Evolutionary conservation across 176 grass and related monocot species (phyloP), one percentile per base, ranked within the genome.

Genomic region (Carex parvula): DNA sequence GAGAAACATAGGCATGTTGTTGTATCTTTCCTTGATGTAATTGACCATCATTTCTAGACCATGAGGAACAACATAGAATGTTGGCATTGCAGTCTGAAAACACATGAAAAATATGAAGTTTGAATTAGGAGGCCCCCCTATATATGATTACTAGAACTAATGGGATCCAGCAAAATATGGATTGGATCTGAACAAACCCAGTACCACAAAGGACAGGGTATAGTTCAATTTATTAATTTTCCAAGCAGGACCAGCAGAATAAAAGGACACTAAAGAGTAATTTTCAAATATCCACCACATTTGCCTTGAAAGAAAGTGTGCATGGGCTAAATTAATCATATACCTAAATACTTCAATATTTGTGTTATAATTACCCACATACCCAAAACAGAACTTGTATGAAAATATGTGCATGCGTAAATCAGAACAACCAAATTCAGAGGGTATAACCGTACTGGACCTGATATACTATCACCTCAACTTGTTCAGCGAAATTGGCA

Each of bases 21-120:
- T 92, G 79, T 95, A 92, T 91, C 93, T 88, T 69, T 80, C 29
- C 93, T 82, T 89, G 87, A 91, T 69, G 83, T 86, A 89, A 54
- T 82, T 56, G 63, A 92, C 80, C 26, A 91, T 86, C 72, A 91
- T 89, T 84, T 92, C 89, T 1, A 95, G 85, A 35, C 93, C 93
- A 0, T 73, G 62, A 33, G 93, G 93, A 79, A 92, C 90, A 4
- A 86, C 80, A 64, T 83, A 92, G 54, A 88, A 91, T 8, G 35
- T 91, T 13, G 84, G 72, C 91, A 95, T 92, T 26, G 87, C 87
- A 3, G 93, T 95, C 91, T 92, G 58, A 57, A 77, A 81, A 61
- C 33, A 24, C 5, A 86, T 29, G 57, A 42, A 67, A 57, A 62
- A 62, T 24, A 22, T 62, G 8, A 62, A 62, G 8, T 61, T 62